Evolutionary conservation across 345 rosid species (phyloP), one percentile per base, ranked within the genome.

Genomic region (Odontarrhena argentea): DNA sequence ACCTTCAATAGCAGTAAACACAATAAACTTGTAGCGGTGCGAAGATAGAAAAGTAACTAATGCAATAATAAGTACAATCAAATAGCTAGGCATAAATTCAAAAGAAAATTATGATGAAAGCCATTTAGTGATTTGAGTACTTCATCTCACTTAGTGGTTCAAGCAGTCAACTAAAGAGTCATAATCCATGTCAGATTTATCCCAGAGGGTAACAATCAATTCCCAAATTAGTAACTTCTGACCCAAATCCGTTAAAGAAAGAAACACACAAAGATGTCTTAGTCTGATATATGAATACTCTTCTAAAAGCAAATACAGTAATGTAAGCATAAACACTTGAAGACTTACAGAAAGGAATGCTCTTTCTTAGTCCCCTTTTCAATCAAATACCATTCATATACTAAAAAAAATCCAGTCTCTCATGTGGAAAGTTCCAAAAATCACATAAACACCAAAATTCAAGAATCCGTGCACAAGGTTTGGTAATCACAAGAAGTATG

Each of bases 1-100:
- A 41, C 80, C 92, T 88, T 67, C 35, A 25, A 67, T 42, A 70
- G 41, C 45, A 28, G 18, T 57, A 48, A 10, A 2, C 8, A 7
- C 59, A 57, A 43, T 1, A 63, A 37, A 55, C n/a, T 36, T 43
- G 38, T 42, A 30, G 1, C 36, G 11, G 25, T n/a, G n/a, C 32
- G 40, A 28, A 57, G 28, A 63, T 46, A 43, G 38, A 18, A 18
- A 18, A 18, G 22, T 18, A 18, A 40, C 13, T 3, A 30, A 59
- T 69, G 59, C 57, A 68, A 40, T 22, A 38, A 4, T 28, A 13
- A 58, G 7, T 28, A 30, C 47, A 49, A 30, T 13, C 57, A 47
- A 46, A 55, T 24, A 35, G 35, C 44, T 11, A 43, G 32, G n/a
- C 4, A 43, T 43, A 43, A 9, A 43, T 2, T 18, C 1, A 18